phyloP scores from a whole-genome alignment of 352 stramenopile species.

The Phytophthora hibernalis region DNA sequence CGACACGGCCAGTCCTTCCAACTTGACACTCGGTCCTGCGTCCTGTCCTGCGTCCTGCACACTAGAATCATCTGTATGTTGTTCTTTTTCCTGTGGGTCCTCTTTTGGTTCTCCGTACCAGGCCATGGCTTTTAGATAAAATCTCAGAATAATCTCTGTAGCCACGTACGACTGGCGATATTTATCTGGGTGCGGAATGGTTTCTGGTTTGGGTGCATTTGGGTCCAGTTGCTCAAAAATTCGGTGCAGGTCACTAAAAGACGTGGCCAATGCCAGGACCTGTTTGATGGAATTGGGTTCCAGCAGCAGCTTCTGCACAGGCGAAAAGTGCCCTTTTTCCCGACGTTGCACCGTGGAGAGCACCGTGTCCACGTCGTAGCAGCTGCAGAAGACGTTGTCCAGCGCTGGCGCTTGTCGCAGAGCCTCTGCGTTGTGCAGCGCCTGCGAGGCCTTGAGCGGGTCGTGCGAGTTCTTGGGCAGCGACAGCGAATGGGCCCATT shows the following conservation, averaged over 20 bases:
- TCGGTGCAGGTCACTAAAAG: conserved; percentile 19
- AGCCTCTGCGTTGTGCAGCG: conserved; percentile 76
- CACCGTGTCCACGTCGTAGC: conserved; percentile 79
- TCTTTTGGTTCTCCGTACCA: conserved; percentile 71
- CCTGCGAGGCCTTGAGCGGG: conserved; percentile 68
- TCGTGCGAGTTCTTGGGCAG: conserved; percentile 49
- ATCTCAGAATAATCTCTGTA: conserved; percentile 76
- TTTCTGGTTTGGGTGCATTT: conserved; percentile 27
- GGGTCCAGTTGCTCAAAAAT: conserved; percentile 19
- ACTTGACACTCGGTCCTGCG: not conserved
- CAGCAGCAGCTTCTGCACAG: conserved; percentile 72
- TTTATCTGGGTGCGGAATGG: conserved; percentile 37
- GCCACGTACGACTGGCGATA: conserved; percentile 68
- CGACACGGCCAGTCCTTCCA: conserved; percentile 18
- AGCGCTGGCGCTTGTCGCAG: conserved; percentile 64
- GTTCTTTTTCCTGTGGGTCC: conserved; percentile 5
- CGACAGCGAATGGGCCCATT: conserved; percentile 43
- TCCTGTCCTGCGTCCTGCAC: conserved; percentile 9
- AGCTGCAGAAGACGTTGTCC: conserved; percentile 81
- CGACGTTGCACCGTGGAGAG: conserved; percentile 62
- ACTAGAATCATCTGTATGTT: not conserved
- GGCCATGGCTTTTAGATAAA: conserved; percentile 77
- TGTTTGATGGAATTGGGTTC: conserved; percentile 63
- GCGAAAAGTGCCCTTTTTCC: conserved; percentile 65
- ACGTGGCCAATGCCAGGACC: conserved; percentile 72